Conservation (phyloP, 73 alveolate species). For the Stentor roeselii region DNA sequence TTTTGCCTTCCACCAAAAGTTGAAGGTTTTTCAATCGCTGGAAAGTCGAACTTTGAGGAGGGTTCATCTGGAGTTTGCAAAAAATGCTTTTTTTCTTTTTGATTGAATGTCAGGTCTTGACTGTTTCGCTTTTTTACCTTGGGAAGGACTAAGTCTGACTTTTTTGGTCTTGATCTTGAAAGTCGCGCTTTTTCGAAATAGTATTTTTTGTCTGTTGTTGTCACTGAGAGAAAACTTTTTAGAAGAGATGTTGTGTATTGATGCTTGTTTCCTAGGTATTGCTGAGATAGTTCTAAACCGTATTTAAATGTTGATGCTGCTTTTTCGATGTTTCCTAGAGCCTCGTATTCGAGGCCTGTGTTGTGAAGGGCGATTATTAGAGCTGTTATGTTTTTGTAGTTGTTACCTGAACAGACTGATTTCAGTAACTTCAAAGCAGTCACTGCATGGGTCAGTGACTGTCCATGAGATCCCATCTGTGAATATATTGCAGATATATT, state of each 20-base stretch:
- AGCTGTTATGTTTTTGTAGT: neutral
- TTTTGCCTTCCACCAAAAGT: neutral
- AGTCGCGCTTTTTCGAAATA: neutral
- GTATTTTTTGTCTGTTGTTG: neutral
- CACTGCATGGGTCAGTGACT: constrained; percentile 27
- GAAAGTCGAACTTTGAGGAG: neutral
- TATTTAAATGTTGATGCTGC: constrained; percentile 21
- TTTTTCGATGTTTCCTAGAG: neutral
- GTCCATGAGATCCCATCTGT: constrained; percentile 30
- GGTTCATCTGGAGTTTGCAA: neutral
- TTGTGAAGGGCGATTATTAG: constrained; percentile 10
- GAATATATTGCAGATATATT: constrained; percentile 39
- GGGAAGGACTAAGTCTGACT: neutral
- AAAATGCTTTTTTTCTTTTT: neutral
- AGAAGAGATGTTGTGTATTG: neutral
- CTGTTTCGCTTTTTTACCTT: neutral
- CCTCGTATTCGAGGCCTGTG: constrained; percentile 5
- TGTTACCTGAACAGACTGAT: neutral
- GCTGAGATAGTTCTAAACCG: constrained; percentile 5
- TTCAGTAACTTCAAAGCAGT: constrained; percentile 28
- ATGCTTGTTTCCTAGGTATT: neutral
- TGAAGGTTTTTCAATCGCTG: constrained; percentile 1
- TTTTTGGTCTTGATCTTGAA: no score
- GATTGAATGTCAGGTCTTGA: neutral
- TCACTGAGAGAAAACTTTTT: neutral